Evolutionary conservation across 108 stramenopile species (phyloP), one percentile per base, ranked within the genome.

Genomic region (Asterionellopsis glacialis): DNA sequence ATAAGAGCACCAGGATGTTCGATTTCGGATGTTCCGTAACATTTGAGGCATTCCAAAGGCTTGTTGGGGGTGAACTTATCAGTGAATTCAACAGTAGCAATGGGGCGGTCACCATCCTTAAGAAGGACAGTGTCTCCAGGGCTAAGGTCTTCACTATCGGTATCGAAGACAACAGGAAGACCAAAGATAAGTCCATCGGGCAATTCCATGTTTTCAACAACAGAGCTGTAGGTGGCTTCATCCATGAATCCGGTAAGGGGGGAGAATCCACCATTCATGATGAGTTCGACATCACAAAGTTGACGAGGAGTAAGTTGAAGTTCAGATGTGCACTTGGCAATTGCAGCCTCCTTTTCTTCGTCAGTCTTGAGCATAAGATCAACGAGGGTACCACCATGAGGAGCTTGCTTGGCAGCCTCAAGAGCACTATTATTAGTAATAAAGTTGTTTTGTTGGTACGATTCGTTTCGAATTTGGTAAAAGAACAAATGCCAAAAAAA

Each of bases 221-320:
- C 98, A 58, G 42, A 26, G 40, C 80, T 76, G 85, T 99, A 99
- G 21, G 87, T 82, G 9, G 67, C 75, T 67, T 97, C 91, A 62
- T 95, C 84, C 98, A 99, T 99, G 83, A 97, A 99, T 63, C 93
- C 93, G 43, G 94, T 95, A 54, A 99, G 70, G 38, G 98, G 98
- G 51, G 88, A 87, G 80, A 99, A 98, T 72, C 95, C 98, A 55
- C 98, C 98, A 56, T 95, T 97, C 81, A 95, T 92, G 72, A 98
- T 85, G 16, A 98, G 88, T 77, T 98, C 98, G 41, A 97, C 85
- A 77, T 98, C 98, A 74, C 98, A 99, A 57, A 95, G 83, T 76
- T 99, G 97, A 75, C 97, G 95, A 41, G 91, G 80, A 33, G 82
- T 77, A 41, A 96, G 95, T 70, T 96, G 77, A 33, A 97, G 48